Evolutionary conservation across 345 rosid genomes (phyloP).

Genomic region (Combretum micranthum): DNA sequence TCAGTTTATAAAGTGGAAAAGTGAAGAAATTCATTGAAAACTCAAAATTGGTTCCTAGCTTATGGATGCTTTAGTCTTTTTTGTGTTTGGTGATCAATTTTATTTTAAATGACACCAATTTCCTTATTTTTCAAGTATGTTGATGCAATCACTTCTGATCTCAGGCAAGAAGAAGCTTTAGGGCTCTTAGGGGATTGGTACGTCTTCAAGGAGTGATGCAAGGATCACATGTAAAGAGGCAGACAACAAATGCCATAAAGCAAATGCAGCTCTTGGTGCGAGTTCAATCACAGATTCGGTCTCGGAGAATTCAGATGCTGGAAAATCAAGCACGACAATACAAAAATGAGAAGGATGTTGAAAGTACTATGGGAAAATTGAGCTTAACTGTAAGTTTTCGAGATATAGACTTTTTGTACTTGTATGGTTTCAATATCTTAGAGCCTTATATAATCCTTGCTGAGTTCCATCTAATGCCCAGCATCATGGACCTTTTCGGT

Average conservation of each 20-base stretch:
- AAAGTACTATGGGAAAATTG: constrained; percentile 61
- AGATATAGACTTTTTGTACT: background rate
- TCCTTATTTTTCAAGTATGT: too few species aligned
- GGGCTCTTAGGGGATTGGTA: constrained; percentile 86
- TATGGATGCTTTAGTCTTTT: too few species aligned
- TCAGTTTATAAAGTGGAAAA: background rate
- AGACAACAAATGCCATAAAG: constrained; percentile 81
- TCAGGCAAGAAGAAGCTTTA: constrained; percentile 88
- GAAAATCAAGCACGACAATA: constrained; percentile 66
- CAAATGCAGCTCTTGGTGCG: constrained; percentile 90
- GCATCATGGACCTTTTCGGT: too few species aligned
- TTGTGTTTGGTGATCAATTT: too few species aligned
- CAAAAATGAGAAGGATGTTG: constrained; percentile 42
- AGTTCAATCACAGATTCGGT: constrained; percentile 92
- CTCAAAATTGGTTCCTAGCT: too few species aligned
- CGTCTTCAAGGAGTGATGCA: constrained; percentile 96
- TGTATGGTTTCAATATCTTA: background rate
- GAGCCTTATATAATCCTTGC: background rate
- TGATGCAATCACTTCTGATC: background rate
- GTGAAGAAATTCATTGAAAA: too few species aligned
- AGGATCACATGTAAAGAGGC: constrained; percentile 89
- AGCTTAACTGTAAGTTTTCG: constrained; percentile 37
- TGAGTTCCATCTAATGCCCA: background rate
- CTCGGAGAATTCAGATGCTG: constrained; percentile 84
- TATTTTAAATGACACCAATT: too few species aligned